Evolutionary conservation across 805 yeast species (phyloP), one percentile per base, ranked within the genome.

Genomic region (Naumovozyma dairenensis): DNA sequence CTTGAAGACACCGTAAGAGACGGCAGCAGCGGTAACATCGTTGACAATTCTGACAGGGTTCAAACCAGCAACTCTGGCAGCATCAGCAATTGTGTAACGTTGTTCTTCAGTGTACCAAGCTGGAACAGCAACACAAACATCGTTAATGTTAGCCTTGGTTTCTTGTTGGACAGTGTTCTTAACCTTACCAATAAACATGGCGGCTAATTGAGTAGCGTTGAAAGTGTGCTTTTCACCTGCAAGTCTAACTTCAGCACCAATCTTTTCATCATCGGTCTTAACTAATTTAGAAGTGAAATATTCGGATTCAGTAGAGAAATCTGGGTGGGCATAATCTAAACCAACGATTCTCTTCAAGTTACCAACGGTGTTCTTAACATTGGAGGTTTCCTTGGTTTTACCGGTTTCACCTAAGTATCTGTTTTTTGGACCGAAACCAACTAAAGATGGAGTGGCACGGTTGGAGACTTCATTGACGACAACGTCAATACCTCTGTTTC

Each of bases 1-100:
- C 74, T 89, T 87, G 79, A 87, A 87, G 38, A 89, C 95, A 71
- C 97, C 97, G 69, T 92, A 93, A 53, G 96, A 93, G 46, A 92
- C 94, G 54, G 96, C 97, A 39, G 97, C 97, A 40, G 97, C 96
- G 39, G 97, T 87, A 47, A 83, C 80, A 61, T 92, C 97, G 63
- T 92, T 92, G 50, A 92, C 94, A 45, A 92, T 77, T 74, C 97
- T 82, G 39, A 89, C 96, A 40, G 96, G 96, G 76, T 87, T 87
- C 55, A 89, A 72, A 42, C 95, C 94, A 37, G 96, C 96, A 60
- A 89, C 82, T 57, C 70, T 73, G 57, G 94, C 89, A 37, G 97
- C 96, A 59, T 92, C 97, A 42, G 84, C 71, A 46, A 92, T 80
- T 44, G 95, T 95, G 54, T 94, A 84, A 66, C 97, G 86, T 69